Conservation (phyloP, 768 basidiomycete genomes). For the Clavulina sp. region DNA sequence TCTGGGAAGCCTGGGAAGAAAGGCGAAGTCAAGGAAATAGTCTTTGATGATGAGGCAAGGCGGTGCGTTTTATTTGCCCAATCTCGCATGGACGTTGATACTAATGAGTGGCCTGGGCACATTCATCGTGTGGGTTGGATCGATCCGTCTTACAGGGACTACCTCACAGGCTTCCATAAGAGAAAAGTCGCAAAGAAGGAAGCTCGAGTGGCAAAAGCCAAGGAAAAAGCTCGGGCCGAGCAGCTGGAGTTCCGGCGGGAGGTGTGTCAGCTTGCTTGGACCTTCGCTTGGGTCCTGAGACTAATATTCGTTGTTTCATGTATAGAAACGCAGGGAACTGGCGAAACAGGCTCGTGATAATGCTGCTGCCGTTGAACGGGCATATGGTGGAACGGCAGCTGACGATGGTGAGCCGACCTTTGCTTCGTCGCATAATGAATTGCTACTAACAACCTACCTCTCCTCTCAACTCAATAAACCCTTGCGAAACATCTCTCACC, state of each 20-base stretch:
- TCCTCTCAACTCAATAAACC: too few relatives aligned
- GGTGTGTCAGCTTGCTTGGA: slow-evolving; percentile 27
- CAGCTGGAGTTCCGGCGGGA: slow-evolving; percentile 59
- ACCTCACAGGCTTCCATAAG: slow-evolving; percentile 85
- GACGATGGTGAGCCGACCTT: slow-evolving; percentile 2
- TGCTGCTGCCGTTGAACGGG: slow-evolving; percentile 56
- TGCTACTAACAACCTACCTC: not conserved
- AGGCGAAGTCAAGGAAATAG: slow-evolving; percentile 56
- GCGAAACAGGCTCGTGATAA: slow-evolving; percentile 65
- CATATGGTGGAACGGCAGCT: slow-evolving; percentile 18
- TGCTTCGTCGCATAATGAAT: too few relatives aligned
- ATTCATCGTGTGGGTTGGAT: not conserved
- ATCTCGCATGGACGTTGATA: not conserved
- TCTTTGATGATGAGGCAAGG: slow-evolving; percentile 78
- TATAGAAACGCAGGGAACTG: slow-evolving; percentile 58
- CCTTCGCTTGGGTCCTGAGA: not conserved
- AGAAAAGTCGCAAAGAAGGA: slow-evolving; percentile 75
- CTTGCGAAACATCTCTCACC: not conserved
- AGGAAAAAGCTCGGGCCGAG: slow-evolving; percentile 60
- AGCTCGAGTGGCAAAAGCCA: slow-evolving; percentile 51
- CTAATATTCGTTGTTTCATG: not conserved
- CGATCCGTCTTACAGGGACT: slow-evolving; percentile 38
- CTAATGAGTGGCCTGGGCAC: too few relatives aligned
- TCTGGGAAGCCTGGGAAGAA: slow-evolving; percentile 47
- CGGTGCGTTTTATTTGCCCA: slow-evolving; percentile 27